Evolutionary conservation across 2,329 filamentous ascomycete genomes (phyloP).

Genomic region (Fonsecaea monophora): DNA sequence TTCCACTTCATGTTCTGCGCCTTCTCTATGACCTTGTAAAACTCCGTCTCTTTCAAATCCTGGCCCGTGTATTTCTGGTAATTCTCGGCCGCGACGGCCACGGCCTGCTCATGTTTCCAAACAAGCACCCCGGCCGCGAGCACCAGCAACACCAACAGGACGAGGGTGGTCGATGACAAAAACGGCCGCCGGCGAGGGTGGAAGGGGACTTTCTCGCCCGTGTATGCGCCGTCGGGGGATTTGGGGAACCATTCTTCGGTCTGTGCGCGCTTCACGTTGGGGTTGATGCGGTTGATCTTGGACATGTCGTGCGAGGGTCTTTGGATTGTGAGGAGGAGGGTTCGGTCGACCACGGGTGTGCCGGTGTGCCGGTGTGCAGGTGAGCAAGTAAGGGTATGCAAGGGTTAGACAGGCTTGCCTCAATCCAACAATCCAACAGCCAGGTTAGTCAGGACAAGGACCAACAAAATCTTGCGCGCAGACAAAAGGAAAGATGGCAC

Average conservation of each 20-base stretch:
- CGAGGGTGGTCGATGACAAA: constrained; percentile 12
- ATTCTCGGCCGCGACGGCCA: constrained; percentile 17
- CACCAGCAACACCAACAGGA: constrained; percentile 15
- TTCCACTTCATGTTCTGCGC: constrained; percentile 23
- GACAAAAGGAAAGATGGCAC: neutral
- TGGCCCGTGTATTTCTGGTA: constrained; percentile 21
- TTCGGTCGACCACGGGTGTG: neutral
- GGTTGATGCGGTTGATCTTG: constrained; percentile 14
- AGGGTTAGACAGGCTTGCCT: neutral
- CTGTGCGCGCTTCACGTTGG: constrained; percentile 16
- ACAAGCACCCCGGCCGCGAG: constrained; percentile 9
- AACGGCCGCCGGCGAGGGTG: neutral
- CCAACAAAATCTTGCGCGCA: neutral
- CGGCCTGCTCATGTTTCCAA: constrained; percentile 17
- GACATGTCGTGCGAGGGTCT: neutral
- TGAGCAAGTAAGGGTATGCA: neutral
- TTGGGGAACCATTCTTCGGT: constrained; percentile 23
- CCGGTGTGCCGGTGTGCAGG: too few species aligned
- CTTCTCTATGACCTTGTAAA: constrained; percentile 22
- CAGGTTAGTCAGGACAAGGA: neutral
- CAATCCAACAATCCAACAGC: neutral
- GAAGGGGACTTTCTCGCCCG: constrained; percentile 22
- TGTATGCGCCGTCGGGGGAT: constrained; percentile 24
- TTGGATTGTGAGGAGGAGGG: neutral
- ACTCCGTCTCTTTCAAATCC: constrained; percentile 17